phyloP scores from a whole-genome alignment of 164 flowering plant species.

The Vitis riparia region DNA sequence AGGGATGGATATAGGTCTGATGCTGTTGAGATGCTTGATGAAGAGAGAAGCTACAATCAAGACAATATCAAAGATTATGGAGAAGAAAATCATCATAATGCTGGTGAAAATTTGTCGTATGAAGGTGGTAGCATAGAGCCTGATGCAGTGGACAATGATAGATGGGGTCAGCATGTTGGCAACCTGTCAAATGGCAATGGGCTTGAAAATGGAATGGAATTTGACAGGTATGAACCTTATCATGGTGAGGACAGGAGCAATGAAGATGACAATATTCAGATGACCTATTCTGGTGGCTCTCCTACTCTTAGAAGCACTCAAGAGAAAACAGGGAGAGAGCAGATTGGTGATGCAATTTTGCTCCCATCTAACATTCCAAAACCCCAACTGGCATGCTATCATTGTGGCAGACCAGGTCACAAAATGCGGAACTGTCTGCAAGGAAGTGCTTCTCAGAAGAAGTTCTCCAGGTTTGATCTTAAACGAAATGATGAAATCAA shows the following conservation, averaged over 20 bases:
- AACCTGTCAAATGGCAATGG: constrained; percentile 19
- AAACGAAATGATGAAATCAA: constrained; percentile 16
- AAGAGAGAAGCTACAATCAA: constrained; percentile 15
- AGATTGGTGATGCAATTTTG: constrained; percentile 4
- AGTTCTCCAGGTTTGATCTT: constrained; percentile 17
- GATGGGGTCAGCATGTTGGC: constrained; percentile 42
- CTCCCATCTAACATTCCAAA: constrained; percentile 14
- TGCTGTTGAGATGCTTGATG: constrained; percentile 18
- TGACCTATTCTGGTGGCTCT: constrained; percentile 24
- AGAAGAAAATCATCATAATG: constrained; percentile 19
- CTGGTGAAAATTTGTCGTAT: constrained; percentile 18
- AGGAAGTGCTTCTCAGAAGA: constrained; percentile 17
- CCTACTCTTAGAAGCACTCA: constrained; percentile 13
- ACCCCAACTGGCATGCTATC: constrained; percentile 25
- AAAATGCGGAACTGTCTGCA: constrained; percentile 38
- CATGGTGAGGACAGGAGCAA: constrained; percentile 29
- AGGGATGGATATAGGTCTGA: constrained; percentile 5
- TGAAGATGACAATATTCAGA: constrained; percentile 23
- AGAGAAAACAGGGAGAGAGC: constrained; percentile 16
- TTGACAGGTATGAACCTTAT: constrained; percentile 50
- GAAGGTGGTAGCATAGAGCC: constrained; percentile 22
- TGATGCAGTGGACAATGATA: constrained; percentile 33
- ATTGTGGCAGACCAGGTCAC: constrained; percentile 46
- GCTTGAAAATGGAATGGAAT: constrained; percentile 29
- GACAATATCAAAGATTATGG: constrained; percentile 13